Conservation (phyloP, 139 green algal species). For the Chlamydomonas incerta region DNA sequence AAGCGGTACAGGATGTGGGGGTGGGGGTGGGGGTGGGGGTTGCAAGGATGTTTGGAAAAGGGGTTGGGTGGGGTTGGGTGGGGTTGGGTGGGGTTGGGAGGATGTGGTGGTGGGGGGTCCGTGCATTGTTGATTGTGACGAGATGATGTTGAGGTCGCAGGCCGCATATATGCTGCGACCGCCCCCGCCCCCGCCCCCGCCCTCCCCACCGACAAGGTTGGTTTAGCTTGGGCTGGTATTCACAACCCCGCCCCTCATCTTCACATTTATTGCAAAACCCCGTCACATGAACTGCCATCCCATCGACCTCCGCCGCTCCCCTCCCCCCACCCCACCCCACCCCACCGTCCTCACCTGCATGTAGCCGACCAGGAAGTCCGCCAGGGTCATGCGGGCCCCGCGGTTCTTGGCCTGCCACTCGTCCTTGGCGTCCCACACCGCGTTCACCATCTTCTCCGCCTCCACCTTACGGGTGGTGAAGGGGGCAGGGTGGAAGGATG, state of each 20-base stretch:
- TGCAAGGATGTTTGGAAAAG: too few species aligned
- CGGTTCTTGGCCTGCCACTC: neutral
- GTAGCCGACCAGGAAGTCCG: constrained; percentile 32
- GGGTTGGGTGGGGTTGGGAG: too few species aligned
- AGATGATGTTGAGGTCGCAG: too few species aligned
- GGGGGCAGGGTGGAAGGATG: neutral
- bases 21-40: too few species aligned
- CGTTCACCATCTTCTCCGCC: constrained; percentile 50
- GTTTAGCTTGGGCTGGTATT: neutral
- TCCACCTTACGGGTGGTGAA: constrained; percentile 39
- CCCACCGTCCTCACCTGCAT: constrained; percentile 15
- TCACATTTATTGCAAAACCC: neutral
- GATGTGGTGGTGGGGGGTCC: too few species aligned
- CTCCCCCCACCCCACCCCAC: neutral
- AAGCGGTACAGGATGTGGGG: neutral
- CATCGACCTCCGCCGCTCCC: neutral
- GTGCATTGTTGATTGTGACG: too few species aligned
- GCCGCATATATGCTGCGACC: too few species aligned
- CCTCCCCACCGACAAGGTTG: too few species aligned
- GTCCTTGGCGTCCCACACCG: constrained; percentile 39
- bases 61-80: too few species aligned
- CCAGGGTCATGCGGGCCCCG: neutral
- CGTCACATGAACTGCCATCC: too few species aligned
- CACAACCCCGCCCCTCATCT: too few species aligned
- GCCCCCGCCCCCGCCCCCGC: too few species aligned